Evolutionary conservation across 768 basidiomycete genomes (phyloP).

Genomic region (Amanita fuliginea): DNA sequence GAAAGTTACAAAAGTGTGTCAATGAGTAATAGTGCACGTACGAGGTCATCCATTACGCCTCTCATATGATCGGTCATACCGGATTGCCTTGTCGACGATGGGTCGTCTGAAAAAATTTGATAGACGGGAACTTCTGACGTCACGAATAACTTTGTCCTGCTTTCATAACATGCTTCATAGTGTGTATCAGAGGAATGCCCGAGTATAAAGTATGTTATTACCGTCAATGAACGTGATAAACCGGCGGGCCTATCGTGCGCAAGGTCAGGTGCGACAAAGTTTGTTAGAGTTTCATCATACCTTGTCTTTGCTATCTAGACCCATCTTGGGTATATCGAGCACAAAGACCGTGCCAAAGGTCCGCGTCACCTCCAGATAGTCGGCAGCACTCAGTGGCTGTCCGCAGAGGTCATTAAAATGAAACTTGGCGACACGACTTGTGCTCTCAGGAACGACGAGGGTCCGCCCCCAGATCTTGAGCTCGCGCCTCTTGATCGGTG

Average conservation of each 20-base stretch:
- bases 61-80: slow-evolving; percentile 78
- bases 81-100: slow-evolving; percentile 16
- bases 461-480: slow-evolving; percentile 88
- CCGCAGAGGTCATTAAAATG: slow-evolving; percentile 81
- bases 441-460: slow-evolving; percentile 69
- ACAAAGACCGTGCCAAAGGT: slow-evolving; percentile 85
- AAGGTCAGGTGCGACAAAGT: slow-evolving; percentile 1
- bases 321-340: slow-evolving; percentile 82
- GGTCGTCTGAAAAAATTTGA: slow-evolving; percentile 79
- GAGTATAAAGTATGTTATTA: slow-evolving; percentile 11
- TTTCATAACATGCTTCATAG: slow-evolving; percentile 76
- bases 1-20: not conserved
- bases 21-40: slow-evolving; percentile 17
- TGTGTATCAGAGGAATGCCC: not conserved
- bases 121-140: slow-evolving; percentile 89
- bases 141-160: slow-evolving; percentile 82
- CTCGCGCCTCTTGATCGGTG: slow-evolving; percentile 47
- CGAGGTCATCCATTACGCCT: slow-evolving; percentile 92
- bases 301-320: slow-evolving; percentile 76
- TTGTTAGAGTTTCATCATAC: slow-evolving; percentile 23
- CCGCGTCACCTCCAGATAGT: slow-evolving; percentile 90
- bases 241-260: slow-evolving; percentile 57
- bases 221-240: slow-evolving; percentile 98
- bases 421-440: slow-evolving; percentile 74
- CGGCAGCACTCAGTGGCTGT: slow-evolving; percentile 83